Evolutionary conservation across 2,329 filamentous ascomycete genomes (phyloP).

Genomic region (Microcera coccophila): DNA sequence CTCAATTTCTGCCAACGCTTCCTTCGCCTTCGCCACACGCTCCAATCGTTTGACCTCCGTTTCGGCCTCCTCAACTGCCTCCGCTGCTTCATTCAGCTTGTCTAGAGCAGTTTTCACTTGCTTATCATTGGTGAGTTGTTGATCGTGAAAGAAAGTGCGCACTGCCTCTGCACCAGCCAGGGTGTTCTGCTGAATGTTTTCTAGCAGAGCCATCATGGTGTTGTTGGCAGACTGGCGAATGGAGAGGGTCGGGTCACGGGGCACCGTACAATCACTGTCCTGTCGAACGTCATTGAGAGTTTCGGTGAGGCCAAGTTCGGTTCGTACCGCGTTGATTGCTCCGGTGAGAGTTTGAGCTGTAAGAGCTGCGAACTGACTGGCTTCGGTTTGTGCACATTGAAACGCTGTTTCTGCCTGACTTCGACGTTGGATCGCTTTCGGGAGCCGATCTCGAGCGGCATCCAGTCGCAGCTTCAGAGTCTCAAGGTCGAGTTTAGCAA

Average conservation of each 20-base stretch:
- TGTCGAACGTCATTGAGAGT: background rate
- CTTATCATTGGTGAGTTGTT: background rate
- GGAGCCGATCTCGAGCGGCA: background rate
- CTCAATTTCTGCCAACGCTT: background rate
- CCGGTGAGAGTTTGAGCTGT: background rate
- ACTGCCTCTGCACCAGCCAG: background rate
- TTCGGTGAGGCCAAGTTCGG: background rate
- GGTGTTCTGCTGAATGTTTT: background rate
- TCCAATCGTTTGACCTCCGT: background rate
- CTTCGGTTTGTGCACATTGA: background rate
- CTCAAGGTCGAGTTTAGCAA: background rate
- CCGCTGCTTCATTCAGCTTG: background rate
- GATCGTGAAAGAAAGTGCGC: background rate
- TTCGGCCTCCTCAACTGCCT: background rate
- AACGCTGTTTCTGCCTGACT: background rate
- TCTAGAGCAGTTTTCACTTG: background rate
- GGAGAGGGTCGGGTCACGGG: background rate
- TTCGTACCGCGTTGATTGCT: background rate
- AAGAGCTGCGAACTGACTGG: background rate
- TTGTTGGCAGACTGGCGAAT: background rate
- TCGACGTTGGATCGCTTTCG: background rate
- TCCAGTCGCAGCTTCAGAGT: background rate
- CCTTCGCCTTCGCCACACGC: background rate
- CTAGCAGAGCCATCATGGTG: background rate
- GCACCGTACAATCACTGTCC: background rate